Percentiles rank a stretch among this genome's conserved stretches.
Conservation (phyloP, 1,139 yeast species). For the Suhomyces atakaporum region DNA sequence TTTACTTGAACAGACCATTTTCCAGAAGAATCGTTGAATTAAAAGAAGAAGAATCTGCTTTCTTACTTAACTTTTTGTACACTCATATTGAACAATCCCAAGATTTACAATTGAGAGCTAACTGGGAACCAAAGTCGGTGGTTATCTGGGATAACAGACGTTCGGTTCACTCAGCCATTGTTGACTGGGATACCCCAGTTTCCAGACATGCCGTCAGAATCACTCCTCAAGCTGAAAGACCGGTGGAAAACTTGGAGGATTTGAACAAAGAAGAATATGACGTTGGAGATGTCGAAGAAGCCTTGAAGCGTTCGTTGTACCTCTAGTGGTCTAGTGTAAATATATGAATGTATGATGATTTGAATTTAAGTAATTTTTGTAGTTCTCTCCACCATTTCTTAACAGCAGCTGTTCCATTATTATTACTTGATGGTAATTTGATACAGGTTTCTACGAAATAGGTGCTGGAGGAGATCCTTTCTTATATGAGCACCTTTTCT, state of each 20-base stretch:
- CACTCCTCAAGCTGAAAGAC: conserved; percentile 52
- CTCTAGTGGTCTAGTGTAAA: conserved; percentile 2
- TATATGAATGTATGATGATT: background rate
- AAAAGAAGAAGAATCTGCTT: conserved; percentile 57
- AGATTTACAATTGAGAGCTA: conserved; percentile 58
- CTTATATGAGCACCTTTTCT: no score
- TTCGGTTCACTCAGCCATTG: conserved; percentile 44
- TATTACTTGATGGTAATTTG: no score
- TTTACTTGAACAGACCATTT: conserved; percentile 56
- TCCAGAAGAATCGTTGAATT: conserved; percentile 57
- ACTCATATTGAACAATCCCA: conserved; percentile 48
- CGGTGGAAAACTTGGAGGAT: conserved; percentile 39
- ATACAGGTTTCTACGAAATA: no score
- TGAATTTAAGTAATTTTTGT: no score
- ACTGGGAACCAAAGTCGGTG: conserved; percentile 59
- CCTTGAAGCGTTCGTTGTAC: conserved; percentile 25
- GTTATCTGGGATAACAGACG: conserved; percentile 54
- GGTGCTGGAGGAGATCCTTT: no score
- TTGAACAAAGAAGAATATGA: conserved; percentile 37
- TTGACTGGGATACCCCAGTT: conserved; percentile 45
- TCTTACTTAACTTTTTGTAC: conserved; percentile 51
- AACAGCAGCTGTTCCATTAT: no score
- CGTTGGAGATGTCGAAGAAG: conserved; percentile 42
- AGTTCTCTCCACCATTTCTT: no score
- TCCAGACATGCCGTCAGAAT: conserved; percentile 48